A percentile compares a stretch with the other conserved stretches of the same genome.
Conservation (phyloP, 2,329 filamentous ascomycete species). For the Colletotrichum camelliae region DNA sequence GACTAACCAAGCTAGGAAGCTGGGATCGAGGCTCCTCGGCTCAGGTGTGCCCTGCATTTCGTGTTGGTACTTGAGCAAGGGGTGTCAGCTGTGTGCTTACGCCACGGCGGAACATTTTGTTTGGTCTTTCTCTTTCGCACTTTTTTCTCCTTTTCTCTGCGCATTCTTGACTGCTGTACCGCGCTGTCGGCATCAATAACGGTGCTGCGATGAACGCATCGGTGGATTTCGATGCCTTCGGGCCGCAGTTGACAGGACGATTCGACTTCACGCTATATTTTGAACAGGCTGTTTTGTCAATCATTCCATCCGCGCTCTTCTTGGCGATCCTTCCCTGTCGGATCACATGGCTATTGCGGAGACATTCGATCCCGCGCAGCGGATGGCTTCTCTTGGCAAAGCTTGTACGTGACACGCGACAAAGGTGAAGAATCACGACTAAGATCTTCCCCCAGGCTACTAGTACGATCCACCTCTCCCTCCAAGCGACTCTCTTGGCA, state of each 20-base stretch:
- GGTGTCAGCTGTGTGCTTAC: neutral
- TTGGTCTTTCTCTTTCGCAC: neutral
- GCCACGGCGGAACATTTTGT: neutral
- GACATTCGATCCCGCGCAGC: neutral
- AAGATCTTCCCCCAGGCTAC: neutral
- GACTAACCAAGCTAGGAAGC: neutral
- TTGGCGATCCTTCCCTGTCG: neutral
- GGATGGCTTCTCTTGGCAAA: slow-evolving; percentile 27
- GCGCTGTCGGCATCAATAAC: neutral
- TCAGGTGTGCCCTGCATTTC: neutral
- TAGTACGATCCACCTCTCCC: neutral
- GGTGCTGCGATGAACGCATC: neutral
- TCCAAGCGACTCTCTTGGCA: neutral
- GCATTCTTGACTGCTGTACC: neutral
- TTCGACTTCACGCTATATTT: slow-evolving; percentile 29
- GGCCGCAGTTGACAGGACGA: neutral
- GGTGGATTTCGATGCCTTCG: neutral
- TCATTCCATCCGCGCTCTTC: slow-evolving; percentile 2
- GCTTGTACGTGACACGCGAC: neutral
- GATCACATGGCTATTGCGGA: slow-evolving; percentile 1
- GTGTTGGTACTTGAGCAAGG: neutral
- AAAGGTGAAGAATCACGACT: neutral
- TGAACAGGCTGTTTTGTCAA: slow-evolving; percentile 23
- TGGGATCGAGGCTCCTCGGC: neutral
- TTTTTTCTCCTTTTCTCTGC: neutral